A percentile compares a stretch with the other conserved stretches of the same genome.
These are phyloP conservation scores for Paecilomyces sp. DNA, from an alignment of 2,329 filamentous ascomycete species.

Conservation along the genomic window DNA sequence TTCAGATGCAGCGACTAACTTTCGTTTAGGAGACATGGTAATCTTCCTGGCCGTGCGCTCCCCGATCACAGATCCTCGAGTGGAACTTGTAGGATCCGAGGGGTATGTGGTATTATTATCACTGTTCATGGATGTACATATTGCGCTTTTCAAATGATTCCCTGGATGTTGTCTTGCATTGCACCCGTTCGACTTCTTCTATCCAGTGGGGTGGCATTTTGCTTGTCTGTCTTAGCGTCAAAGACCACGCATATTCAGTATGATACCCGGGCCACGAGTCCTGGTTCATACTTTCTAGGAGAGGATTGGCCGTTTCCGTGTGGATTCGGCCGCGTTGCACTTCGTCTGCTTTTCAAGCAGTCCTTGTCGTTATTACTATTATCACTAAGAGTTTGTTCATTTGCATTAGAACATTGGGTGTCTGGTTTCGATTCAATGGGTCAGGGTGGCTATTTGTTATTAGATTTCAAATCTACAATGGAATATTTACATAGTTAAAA, in stretches of 20 bases:
- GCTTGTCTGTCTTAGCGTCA: neutral
- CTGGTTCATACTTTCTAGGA: neutral
- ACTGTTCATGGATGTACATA: neutral
- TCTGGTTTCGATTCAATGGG: neutral
- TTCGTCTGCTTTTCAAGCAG: neutral
- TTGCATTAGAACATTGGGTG: neutral
- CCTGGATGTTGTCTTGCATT: neutral
- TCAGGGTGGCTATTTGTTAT: neutral
- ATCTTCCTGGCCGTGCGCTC: neutral
- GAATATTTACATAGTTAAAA: neutral
- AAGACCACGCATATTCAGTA: neutral
- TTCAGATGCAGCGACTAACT: conserved; percentile 5
- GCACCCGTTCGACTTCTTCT: neutral
- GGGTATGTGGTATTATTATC: neutral
- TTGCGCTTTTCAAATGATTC: neutral
- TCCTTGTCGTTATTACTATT: neutral
- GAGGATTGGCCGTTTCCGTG: neutral
- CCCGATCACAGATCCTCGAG: neutral
- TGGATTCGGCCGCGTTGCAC: neutral
- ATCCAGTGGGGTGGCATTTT: neutral
- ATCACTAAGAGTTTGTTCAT: neutral
- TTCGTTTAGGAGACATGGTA: conserved; percentile 27
- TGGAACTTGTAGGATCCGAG: neutral
- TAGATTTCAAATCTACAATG: neutral
- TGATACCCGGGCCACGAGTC: neutral